Percentiles rank a stretch among this genome's conserved stretches.
Evolutionary conservation across 176 grass and related monocot genomes (phyloP).

Genomic region (Aegilops bicornis): DNA sequence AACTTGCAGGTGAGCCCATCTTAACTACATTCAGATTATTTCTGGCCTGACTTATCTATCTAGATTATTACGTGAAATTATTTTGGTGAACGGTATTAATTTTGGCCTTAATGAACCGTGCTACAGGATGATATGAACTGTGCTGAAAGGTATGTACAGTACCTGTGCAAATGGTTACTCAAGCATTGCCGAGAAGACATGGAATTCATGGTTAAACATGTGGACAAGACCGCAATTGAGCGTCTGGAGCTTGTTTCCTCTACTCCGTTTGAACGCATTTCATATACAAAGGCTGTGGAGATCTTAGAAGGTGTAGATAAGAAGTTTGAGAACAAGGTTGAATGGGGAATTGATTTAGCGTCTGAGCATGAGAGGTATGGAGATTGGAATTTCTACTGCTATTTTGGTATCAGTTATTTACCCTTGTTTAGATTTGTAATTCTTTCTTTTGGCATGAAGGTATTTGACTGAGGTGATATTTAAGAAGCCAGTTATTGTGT

Average conservation of each 20-base stretch:
- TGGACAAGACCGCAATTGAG: slow-evolving; percentile 77
- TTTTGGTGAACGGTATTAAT: background rate
- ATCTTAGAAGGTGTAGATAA: slow-evolving; percentile 65
- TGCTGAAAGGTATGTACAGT: slow-evolving; percentile 85
- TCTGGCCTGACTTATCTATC: background rate
- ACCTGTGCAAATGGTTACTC: slow-evolving; percentile 94
- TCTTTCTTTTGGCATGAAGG: slow-evolving; percentile 40
- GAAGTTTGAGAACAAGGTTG: slow-evolving; percentile 87
- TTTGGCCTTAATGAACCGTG: slow-evolving; percentile 6
- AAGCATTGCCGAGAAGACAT: slow-evolving; percentile 78
- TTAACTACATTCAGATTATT: background rate
- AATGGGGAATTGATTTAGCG: slow-evolving; percentile 98
- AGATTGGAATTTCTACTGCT: background rate
- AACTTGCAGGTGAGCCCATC: slow-evolving; percentile 67
- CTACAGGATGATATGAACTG: slow-evolving; percentile 91
- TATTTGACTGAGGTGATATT: slow-evolving; percentile 97
- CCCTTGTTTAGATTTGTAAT: slow-evolving; percentile 3
- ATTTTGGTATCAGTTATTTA: background rate
- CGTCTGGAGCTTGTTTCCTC: slow-evolving; percentile 83
- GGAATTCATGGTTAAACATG: slow-evolving; percentile 93
- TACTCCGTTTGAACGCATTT: slow-evolving; percentile 66
- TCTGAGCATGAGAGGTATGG: slow-evolving; percentile 94
- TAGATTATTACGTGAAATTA: background rate
- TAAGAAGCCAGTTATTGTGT: slow-evolving; percentile 97
- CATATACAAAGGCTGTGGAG: slow-evolving; percentile 81